A percentile compares a stretch with the other conserved stretches of the same genome.
Conservation (phyloP, 345 rosid genomes). For the Populus simonii region DNA sequence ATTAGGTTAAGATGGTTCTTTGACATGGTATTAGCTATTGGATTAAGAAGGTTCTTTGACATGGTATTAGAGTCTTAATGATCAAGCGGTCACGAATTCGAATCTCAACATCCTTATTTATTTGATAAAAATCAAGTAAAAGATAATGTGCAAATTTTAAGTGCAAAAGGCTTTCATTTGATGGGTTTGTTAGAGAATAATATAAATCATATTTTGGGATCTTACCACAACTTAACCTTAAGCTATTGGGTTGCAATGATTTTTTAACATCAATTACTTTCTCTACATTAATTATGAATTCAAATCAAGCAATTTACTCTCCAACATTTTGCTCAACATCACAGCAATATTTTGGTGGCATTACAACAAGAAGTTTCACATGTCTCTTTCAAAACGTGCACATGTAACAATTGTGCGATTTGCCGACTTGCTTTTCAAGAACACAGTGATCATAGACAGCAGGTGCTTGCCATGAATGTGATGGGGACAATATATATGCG, state of each 20-base stretch:
- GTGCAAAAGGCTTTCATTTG: rapidly evolving
- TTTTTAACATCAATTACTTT: neutral
- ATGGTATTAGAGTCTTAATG: too few species aligned
- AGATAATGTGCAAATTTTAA: rapidly evolving
- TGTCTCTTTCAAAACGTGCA: neutral
- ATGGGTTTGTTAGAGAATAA: too few species aligned
- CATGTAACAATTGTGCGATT: neutral
- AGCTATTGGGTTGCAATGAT: rapidly evolving
- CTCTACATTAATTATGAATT: neutral
- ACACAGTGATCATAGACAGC: neutral
- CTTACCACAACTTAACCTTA: too few species aligned
- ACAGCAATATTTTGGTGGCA: neutral
- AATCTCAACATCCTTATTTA: rapidly evolving
- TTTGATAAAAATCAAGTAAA: too few species aligned
- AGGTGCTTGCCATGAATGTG: neutral
- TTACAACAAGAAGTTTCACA: neutral
- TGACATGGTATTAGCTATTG: too few species aligned
- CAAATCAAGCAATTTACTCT: neutral
- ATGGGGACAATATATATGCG: neutral
- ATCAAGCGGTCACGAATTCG: rapidly evolving
- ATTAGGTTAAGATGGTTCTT: rapidly evolving
- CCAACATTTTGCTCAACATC: neutral
- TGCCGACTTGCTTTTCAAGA: neutral
- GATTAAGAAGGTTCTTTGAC: too few species aligned
- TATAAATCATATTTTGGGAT: too few species aligned